Percentiles rank a stretch among this genome's conserved stretches.
Evolutionary conservation across 345 rosid species (phyloP).

Genomic region (Schrenkiella parvula): DNA sequence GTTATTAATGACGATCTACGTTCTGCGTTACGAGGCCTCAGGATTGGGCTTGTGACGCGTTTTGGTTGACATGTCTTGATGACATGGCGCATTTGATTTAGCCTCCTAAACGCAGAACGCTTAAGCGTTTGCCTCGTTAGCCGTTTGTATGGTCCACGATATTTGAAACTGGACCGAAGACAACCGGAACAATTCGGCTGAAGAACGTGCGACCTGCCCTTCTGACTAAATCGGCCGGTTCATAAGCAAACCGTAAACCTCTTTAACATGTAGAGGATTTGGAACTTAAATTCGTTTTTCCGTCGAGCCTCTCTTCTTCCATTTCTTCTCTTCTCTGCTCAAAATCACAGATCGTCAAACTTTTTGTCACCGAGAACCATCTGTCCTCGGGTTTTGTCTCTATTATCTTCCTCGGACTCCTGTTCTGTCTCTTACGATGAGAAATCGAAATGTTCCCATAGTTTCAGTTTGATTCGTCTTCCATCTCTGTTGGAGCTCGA

Average conservation of each 20-base stretch:
- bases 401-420: background rate
- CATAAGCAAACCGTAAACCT: background rate
- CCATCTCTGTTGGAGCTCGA: background rate
- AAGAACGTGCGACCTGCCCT: background rate
- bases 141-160: background rate
- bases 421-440: background rate
- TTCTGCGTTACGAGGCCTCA: conserved; percentile 4
- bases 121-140: background rate
- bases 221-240: conserved; percentile 5
- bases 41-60: conserved; percentile 25
- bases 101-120: background rate
- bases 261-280: background rate
- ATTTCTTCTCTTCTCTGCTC: conserved; percentile 1
- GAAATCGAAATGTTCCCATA: background rate
- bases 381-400: background rate
- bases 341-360: background rate
- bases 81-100: conserved; percentile 11
- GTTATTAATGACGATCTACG: conserved; percentile 21
- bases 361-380: background rate
- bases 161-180: background rate
- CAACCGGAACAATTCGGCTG: background rate
- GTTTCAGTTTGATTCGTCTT: conserved; percentile 2
- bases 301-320: background rate
- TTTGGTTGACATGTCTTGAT: conserved; percentile 15
- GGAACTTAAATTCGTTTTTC: background rate